Conservation (phyloP, 2,329 filamentous ascomycete genomes). For the Pseudogymnoascus sp. region DNA sequence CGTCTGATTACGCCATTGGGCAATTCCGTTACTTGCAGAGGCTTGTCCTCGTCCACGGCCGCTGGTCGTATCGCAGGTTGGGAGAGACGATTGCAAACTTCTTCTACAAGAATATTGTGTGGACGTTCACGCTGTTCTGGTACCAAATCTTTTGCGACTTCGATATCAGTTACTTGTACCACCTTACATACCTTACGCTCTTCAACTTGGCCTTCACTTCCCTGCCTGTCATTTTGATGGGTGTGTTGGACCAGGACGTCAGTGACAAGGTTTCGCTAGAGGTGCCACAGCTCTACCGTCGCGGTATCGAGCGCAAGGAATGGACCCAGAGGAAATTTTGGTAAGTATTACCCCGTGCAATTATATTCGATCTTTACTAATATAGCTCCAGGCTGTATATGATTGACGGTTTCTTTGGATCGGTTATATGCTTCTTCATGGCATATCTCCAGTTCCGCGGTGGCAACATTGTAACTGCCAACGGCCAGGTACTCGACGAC, state of each 20-base stretch:
- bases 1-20: slow-evolving; percentile 88
- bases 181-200: slow-evolving; percentile 94
- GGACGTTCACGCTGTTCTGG: slow-evolving; percentile 96
- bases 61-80: slow-evolving; percentile 89
- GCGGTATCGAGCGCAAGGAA: slow-evolving; percentile 90
- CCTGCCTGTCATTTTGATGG: slow-evolving; percentile 86
- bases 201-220: slow-evolving; percentile 98
- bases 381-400: slow-evolving; percentile 66
- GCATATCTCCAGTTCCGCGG: slow-evolving; percentile 72
- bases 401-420: slow-evolving; percentile 90
- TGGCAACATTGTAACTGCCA: slow-evolving; percentile 58
- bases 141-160: slow-evolving; percentile 93
- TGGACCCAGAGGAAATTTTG: slow-evolving; percentile 97
- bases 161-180: slow-evolving; percentile 93
- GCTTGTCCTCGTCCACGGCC: slow-evolving; percentile 79
- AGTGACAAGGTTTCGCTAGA: slow-evolving; percentile 87
- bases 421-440: slow-evolving; percentile 85
- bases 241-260: slow-evolving; percentile 94
- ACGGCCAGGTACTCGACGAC: slow-evolving; percentile 69
- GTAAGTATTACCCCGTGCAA: slow-evolving; percentile 42
- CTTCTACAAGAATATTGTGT: slow-evolving; percentile 99
- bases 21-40: slow-evolving; percentile 86
- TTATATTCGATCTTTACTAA: slow-evolving; percentile 13
- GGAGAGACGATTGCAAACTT: slow-evolving; percentile 95
- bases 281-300: slow-evolving; percentile 88